Conservation (phyloP, 106 monocot genomes). For the Triglochin maritima region DNA sequence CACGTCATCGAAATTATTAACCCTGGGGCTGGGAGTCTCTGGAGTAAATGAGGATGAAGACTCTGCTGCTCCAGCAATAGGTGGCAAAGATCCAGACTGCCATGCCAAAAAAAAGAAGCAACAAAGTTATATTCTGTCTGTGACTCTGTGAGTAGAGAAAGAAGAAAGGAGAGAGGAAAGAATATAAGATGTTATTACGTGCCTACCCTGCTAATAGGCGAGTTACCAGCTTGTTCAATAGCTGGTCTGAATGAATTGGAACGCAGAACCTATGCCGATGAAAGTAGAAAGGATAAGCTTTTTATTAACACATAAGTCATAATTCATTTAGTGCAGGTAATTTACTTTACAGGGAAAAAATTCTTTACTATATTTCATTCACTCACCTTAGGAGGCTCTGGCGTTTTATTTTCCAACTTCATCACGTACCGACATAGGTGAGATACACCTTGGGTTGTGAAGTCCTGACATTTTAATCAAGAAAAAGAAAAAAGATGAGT, state of each 20-base stretch:
- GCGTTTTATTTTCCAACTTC: constrained; percentile 13
- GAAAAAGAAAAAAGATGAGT: not conserved
- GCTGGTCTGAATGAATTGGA: constrained; percentile 5
- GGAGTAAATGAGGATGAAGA: not conserved
- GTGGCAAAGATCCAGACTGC: constrained; percentile 13
- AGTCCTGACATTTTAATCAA: constrained; percentile 9
- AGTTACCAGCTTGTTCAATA: constrained; percentile 10
- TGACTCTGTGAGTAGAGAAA: not conserved
- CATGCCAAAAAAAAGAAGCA: not conserved
- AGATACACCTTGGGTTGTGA: constrained; percentile 18
- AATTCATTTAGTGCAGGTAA: too few relatives aligned
- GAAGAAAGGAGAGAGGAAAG: not conserved
- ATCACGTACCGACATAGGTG: constrained; percentile 13
- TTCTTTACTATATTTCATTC: too few relatives aligned
- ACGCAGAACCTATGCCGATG: not conserved
- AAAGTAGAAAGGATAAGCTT: not conserved
- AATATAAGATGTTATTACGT: not conserved
- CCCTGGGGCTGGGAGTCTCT: constrained; percentile 11
- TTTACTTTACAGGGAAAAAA: too few relatives aligned
- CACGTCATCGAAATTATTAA: not conserved
- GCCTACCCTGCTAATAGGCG: constrained; percentile 6
- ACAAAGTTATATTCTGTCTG: not conserved
- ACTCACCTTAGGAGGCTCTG: constrained; percentile 5
- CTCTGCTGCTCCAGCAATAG: constrained; percentile 1
- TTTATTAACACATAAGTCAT: too few relatives aligned